Evolutionary conservation across 208 protist genomes (phyloP), one percentile per base, ranked within the genome.

Genomic region (Trypanosoma brucei): DNA sequence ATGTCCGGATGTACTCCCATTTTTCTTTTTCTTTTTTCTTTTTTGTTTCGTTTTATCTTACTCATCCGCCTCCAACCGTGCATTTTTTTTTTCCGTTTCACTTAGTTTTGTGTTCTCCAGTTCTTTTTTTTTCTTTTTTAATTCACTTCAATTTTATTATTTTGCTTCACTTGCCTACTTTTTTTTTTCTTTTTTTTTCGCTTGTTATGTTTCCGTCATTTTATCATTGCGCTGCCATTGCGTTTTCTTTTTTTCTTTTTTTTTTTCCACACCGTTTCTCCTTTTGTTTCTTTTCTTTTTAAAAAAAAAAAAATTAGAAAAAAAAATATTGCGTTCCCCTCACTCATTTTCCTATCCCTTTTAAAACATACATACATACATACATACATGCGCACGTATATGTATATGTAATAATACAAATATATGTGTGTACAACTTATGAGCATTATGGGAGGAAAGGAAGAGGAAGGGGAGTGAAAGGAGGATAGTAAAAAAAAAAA

Each of bases 41-140:
- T 64, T 59, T 22, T 59, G 8, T 46, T 51, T 6, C 55, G 22
- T 46, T 55, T n/a, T 31, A 3, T 22, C 59, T 45, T 11, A 5
- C 14, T 22, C 3, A 11, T 11, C 46, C 22, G 22, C 22, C 22
- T 22, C 22, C 22, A 22, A 22, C 22, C 22, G 22, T 22, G 22
- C 22, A 36, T 46, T 46, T 11, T 46, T 46, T 46, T 46, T 46
- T 46, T 46, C 11, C 11, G 6, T 6, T 46, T 46, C 11, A 46
- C 11, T 46, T 46, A 14, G 42, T 46, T 11, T 46, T n/a, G 11
- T 33, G 30, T 35, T 59, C 50, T 58, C 48, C 22, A 39, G 22
- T 52, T 53, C 6, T 38, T 37, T 50, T 22, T 39, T 62, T 34
- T n/a, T 62, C 35, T 53, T 62, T 62, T 62, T 11, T 53, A 36